Conservation (phyloP, 2,329 filamentous ascomycete species). For the Daldinia sp. region DNA sequence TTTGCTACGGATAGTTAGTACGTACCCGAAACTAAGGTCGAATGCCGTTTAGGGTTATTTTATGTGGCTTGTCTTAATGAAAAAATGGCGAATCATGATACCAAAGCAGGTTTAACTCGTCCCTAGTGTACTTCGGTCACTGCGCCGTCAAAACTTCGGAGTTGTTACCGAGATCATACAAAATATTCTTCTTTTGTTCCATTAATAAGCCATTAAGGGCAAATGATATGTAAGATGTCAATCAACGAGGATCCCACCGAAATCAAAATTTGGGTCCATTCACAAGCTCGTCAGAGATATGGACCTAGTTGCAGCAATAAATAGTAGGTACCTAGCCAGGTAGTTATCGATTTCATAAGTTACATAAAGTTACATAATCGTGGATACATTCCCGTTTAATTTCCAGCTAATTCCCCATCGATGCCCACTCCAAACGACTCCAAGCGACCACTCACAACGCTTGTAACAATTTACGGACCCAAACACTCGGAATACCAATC, state of each 20-base stretch:
- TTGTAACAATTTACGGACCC: slow-evolving; percentile 22
- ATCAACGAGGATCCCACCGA: slow-evolving; percentile 7
- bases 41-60: slow-evolving; percentile 1
- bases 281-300: slow-evolving; percentile 3
- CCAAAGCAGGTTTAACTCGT: background rate
- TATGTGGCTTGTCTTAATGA: slow-evolving; percentile 12
- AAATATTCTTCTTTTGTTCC: no score
- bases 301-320: background rate
- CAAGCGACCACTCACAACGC: background rate
- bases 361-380: background rate
- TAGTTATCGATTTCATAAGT: background rate
- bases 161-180: slow-evolving; percentile 25
- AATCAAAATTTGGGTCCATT: slow-evolving; percentile 13
- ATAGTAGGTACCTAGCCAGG: no score
- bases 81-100: background rate
- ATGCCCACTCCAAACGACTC: no score
- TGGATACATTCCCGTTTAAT: no score
- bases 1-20: background rate
- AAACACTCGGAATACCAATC: slow-evolving; percentile 17
- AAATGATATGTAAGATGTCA: slow-evolving; percentile 1
- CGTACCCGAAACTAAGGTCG: background rate
- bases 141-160: slow-evolving; percentile 15
- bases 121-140: slow-evolving; percentile 23
- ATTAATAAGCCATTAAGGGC: slow-evolving; percentile 1
- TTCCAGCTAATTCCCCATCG: no score